A percentile compares a stretch with the other conserved stretches of the same genome.
Evolutionary conservation across 1,139 yeast species (phyloP).

Genomic region (Suhomyces bokatorum): DNA sequence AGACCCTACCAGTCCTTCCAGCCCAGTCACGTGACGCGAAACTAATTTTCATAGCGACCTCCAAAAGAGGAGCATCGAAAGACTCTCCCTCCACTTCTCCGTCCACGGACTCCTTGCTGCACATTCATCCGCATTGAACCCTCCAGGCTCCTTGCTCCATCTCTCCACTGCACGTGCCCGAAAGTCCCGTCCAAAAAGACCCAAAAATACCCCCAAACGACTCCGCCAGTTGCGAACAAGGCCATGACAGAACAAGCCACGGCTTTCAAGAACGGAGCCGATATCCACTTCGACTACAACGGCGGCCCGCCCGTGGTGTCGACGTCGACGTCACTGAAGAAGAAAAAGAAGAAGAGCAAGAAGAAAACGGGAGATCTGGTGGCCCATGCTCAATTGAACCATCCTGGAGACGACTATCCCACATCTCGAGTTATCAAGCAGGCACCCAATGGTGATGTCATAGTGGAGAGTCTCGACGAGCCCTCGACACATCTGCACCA

Average conservation of each 20-base stretch:
- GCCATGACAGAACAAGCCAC: slow-evolving; percentile 9
- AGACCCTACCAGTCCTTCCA: not conserved
- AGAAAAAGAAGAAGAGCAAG: slow-evolving; percentile 27
- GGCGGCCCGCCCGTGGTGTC: slow-evolving; percentile 9
- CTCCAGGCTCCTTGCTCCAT: not conserved
- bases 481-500: too few species aligned
- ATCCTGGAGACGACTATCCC: slow-evolving; percentile 68
- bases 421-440: slow-evolving; percentile 70
- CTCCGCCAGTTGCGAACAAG: not conserved
- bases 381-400: slow-evolving; percentile 48
- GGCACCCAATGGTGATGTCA: slow-evolving; percentile 72
- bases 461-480: slow-evolving; percentile 51
- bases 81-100: not conserved
- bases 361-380: slow-evolving; percentile 2
- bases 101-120: not conserved
- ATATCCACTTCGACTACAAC: slow-evolving; percentile 59
- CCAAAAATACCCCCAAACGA: not conserved
- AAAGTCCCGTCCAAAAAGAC: not conserved
- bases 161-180: not conserved
- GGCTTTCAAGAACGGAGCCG: slow-evolving; percentile 48
- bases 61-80: slow-evolving; percentile 4
- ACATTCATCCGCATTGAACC: not conserved
- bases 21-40: slow-evolving; percentile 5
- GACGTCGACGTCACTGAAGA: slow-evolving; percentile 30
- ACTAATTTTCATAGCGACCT: slow-evolving; percentile 5